These are phyloP conservation scores for Trifolium dubium DNA, from an alignment of 306 rosid genomes.

Conservation along the genomic window DNA sequence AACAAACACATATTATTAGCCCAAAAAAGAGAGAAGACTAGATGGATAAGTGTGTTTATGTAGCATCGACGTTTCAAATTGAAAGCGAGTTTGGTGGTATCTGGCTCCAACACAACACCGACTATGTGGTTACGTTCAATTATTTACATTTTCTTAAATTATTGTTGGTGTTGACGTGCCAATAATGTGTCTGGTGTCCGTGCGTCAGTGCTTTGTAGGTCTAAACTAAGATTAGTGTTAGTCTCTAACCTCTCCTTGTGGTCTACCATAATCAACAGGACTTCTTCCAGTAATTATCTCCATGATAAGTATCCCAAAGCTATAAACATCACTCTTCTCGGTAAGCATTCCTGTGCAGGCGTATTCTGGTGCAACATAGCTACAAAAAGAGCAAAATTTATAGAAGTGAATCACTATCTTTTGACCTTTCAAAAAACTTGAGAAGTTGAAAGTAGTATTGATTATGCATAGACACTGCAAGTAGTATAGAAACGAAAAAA, in stretches of 20 bases:
- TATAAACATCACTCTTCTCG: constrained; percentile 93
- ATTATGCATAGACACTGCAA: neutral
- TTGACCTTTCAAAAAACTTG: neutral
- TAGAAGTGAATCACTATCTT: constrained; percentile 38
- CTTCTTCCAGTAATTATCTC: constrained; percentile 86
- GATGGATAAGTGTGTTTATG: neutral
- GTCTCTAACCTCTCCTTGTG: constrained; percentile 84
- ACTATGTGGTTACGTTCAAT: neutral
- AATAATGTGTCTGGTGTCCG: neutral
- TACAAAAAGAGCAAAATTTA: constrained; percentile 43
- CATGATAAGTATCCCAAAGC: constrained; percentile 95
- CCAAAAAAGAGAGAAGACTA: neutral
- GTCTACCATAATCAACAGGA: constrained; percentile 90
- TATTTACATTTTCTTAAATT: neutral
- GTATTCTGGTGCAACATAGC: constrained; percentile 98
- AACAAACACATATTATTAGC: constrained; percentile 34
- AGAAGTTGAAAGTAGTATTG: neutral
- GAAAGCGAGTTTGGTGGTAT: neutral
- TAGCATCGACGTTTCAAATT: neutral
- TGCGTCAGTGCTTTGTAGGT: neutral
- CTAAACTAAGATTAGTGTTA: constrained; percentile 12
- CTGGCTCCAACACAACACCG: neutral
- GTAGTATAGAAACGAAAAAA: neutral
- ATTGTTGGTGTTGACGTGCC: neutral
- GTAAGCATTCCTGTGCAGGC: constrained; percentile 98